A percentile compares a stretch with the other conserved stretches of the same genome.
Conservation (phyloP, 768 basidiomycete species). For the Pluteus cervinus region DNA sequence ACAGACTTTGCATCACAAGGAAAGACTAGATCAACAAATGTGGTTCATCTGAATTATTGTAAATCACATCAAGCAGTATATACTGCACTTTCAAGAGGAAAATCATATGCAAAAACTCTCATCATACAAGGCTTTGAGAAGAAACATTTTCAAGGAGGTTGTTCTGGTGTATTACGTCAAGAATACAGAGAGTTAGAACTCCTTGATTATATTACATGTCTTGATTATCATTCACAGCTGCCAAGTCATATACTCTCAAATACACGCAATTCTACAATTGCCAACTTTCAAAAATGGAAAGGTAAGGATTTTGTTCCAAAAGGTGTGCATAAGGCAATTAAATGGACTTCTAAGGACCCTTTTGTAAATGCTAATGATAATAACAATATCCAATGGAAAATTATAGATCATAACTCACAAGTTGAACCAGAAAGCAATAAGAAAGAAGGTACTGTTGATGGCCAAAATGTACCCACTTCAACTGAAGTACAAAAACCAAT, state of each 20-base stretch:
- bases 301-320: constrained; percentile 14
- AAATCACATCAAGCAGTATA: constrained; percentile 6
- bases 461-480: no score
- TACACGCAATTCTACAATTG: constrained; percentile 19
- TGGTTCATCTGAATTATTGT: constrained; percentile 9
- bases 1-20: constrained; percentile 13
- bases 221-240: not conserved
- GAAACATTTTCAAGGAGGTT: not conserved
- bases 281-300: constrained; percentile 13
- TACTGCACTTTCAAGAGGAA: not conserved
- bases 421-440: not conserved
- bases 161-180: not conserved
- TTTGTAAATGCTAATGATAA: constrained; percentile 5
- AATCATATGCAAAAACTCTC: not conserved
- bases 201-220: not conserved
- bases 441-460: no score
- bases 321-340: constrained; percentile 10
- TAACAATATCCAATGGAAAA: no score
- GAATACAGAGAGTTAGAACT: constrained; percentile 1
- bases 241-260: constrained; percentile 23
- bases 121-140: constrained; percentile 1
- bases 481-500: no score
- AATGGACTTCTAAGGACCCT: constrained; percentile 13
- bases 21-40: constrained; percentile 8
- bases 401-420: constrained; percentile 2